Conservation (phyloP, 1,284 basidiomycete species). For the Malassezia vespertilionis region DNA sequence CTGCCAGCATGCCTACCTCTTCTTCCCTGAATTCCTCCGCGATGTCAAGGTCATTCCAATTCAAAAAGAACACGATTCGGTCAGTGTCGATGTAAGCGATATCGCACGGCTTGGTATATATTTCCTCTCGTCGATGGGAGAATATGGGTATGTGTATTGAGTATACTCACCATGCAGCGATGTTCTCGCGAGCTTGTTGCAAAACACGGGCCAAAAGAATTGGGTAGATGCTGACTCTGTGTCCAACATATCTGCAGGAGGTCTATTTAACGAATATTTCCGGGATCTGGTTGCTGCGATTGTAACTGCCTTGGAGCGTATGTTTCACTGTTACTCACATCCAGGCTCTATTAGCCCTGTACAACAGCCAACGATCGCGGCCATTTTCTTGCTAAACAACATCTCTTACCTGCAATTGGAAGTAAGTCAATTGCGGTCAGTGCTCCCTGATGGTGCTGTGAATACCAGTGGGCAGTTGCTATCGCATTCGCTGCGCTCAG, state of each 20-base stretch:
- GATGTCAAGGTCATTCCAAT: constrained; percentile 38
- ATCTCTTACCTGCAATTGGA: constrained; percentile 6
- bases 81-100: constrained; percentile 38
- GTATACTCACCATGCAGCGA: constrained; percentile 16
- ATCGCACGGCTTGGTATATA: constrained; percentile 35
- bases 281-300: constrained; percentile 6
- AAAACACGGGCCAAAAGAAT: constrained; percentile 23
- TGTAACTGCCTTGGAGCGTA: constrained; percentile 12
- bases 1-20: constrained; percentile 27
- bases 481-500: constrained; percentile 7
- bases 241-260: background rate
- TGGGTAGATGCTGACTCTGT: constrained; percentile 2
- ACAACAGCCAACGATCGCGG: constrained; percentile 12
- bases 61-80: constrained; percentile 31
- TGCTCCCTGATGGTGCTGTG: background rate
- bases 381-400: constrained; percentile 16
- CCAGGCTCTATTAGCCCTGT: constrained; percentile 5
- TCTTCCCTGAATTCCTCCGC: constrained; percentile 42
- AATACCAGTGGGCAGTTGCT: constrained; percentile 1
- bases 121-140: constrained; percentile 28
- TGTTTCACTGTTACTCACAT: background rate
- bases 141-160: constrained; percentile 20
- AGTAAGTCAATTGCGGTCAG: background rate
- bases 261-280: constrained; percentile 7
- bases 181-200: constrained; percentile 28